Percentiles rank a stretch among this genome's conserved stretches.
Conservation (phyloP, 2,329 filamentous ascomycete species). For the Alternaria sp. region DNA sequence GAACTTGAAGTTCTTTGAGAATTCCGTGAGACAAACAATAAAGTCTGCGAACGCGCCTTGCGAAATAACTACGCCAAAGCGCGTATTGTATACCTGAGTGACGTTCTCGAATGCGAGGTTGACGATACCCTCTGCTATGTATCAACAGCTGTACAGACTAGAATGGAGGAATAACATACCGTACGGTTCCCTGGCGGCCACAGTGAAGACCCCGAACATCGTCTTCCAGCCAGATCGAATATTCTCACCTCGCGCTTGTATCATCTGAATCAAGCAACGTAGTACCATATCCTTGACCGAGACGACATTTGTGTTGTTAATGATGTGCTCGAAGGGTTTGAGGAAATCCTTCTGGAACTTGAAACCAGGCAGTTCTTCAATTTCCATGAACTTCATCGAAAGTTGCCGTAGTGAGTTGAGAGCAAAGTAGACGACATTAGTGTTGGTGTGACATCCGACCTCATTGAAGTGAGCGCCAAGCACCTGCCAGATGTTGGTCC, state of each 20-base stretch:
- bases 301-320: constrained; percentile 89
- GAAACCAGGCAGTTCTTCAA: constrained; percentile 96
- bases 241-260: constrained; percentile 94
- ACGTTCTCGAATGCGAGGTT: constrained; percentile 98
- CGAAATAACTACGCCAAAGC: constrained; percentile 94
- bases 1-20: constrained; percentile 98
- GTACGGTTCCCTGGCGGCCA: constrained; percentile 90
- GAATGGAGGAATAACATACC: constrained; percentile 55
- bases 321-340: constrained; percentile 97
- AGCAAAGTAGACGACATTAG: constrained; percentile 96
- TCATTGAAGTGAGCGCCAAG: constrained; percentile 99
- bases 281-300: constrained; percentile 98
- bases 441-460: constrained; percentile 96
- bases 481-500: constrained; percentile 97
- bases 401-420: constrained; percentile 94
- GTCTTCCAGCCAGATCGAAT: constrained; percentile 98
- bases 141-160: constrained; percentile 22
- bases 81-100: constrained; percentile 91
- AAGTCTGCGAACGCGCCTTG: constrained; percentile 97
- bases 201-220: constrained; percentile 99
- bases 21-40: constrained; percentile 95
- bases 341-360: constrained; percentile 99
- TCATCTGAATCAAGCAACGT: constrained; percentile 97
- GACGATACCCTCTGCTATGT: constrained; percentile 81
- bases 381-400: constrained; percentile 99